phyloP scores from a whole-genome alignment of 108 stramenopile species.

The Cyclotella distinguenda region DNA sequence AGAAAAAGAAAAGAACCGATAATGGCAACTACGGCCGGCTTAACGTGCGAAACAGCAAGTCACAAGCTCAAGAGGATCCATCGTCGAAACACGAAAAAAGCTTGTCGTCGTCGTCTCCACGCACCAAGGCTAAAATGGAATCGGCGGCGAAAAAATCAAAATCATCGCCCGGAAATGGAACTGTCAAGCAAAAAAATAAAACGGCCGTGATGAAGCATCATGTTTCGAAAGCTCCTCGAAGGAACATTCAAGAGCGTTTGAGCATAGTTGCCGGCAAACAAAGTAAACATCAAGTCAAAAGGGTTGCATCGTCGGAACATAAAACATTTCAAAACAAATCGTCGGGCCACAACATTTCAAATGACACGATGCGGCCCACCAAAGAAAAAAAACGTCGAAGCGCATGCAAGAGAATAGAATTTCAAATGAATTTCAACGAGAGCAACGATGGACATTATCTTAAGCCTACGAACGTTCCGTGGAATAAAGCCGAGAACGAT shows the following conservation, averaged over 20 bases:
- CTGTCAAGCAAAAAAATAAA: background rate
- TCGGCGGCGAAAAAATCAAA: conserved; percentile 14
- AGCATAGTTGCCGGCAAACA: background rate
- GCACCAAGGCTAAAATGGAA: conserved; percentile 3
- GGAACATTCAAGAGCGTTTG: conserved; percentile 21
- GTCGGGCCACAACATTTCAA: background rate
- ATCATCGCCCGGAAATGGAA: background rate
- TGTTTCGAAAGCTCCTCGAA: conserved; percentile 7
- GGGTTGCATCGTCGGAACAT: background rate
- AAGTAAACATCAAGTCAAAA: background rate
- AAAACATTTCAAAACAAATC: background rate
- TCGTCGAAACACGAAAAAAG: too few species aligned
- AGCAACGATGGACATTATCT: conserved; percentile 13
- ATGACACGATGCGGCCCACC: background rate
- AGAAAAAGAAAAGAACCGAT: too few species aligned
- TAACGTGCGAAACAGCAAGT: too few species aligned
- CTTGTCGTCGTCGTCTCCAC: background rate
- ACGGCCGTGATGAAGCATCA: conserved; percentile 14
- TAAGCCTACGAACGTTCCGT: conserved; percentile 11
- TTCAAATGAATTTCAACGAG: conserved; percentile 30
- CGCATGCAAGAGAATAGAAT: conserved; percentile 7
- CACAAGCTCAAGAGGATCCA: too few species aligned
- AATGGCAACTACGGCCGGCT: too few species aligned
- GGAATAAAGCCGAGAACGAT: conserved; percentile 13
- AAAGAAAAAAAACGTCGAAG: background rate